Evolutionary conservation across 495 filamentous ascomycete genomes (phyloP).

Genomic region (Neurospora tetrasperma): DNA sequence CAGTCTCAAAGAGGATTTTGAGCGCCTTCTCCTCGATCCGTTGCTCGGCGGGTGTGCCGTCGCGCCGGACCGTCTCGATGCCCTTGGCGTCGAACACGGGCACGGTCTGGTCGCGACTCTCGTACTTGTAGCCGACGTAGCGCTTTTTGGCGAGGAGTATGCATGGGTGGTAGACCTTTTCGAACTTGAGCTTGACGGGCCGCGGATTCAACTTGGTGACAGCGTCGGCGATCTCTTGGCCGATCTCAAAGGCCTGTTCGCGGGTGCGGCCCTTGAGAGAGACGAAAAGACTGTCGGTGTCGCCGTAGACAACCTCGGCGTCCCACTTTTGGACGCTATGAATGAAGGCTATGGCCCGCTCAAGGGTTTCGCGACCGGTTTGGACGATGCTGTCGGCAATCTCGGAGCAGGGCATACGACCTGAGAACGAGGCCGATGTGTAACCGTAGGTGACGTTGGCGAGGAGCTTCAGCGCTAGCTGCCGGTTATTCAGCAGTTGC

Average conservation of each 20-base stretch:
- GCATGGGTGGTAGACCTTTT: slow-evolving; percentile 95
- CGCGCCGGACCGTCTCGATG: slow-evolving; percentile 90
- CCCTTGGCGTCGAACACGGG: slow-evolving; percentile 97
- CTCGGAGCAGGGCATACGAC: slow-evolving; percentile 94
- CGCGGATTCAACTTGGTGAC: slow-evolving; percentile 86
- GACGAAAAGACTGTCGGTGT: slow-evolving; percentile 95
- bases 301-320: slow-evolving; percentile 95
- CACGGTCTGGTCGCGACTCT: slow-evolving; percentile 60
- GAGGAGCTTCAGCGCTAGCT: slow-evolving; percentile 91
- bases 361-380: slow-evolving; percentile 84
- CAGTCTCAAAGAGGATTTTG: slow-evolving; percentile 72
- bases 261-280: slow-evolving; percentile 78
- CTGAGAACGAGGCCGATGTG: slow-evolving; percentile 89
- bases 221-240: slow-evolving; percentile 80
- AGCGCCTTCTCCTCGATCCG: slow-evolving; percentile 95
- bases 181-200: slow-evolving; percentile 93
- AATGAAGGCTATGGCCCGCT: slow-evolving; percentile 87
- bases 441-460: slow-evolving; percentile 99
- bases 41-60: slow-evolving; percentile 91
- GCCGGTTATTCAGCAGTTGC: slow-evolving; percentile 83
- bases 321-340: slow-evolving; percentile 80
- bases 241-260: slow-evolving; percentile 84
- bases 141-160: slow-evolving; percentile 93
- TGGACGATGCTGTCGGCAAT: slow-evolving; percentile 98
- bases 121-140: slow-evolving; percentile 97